Conservation (phyloP, 2,329 filamentous ascomycete species). For the Penicillium occitanis region DNA sequence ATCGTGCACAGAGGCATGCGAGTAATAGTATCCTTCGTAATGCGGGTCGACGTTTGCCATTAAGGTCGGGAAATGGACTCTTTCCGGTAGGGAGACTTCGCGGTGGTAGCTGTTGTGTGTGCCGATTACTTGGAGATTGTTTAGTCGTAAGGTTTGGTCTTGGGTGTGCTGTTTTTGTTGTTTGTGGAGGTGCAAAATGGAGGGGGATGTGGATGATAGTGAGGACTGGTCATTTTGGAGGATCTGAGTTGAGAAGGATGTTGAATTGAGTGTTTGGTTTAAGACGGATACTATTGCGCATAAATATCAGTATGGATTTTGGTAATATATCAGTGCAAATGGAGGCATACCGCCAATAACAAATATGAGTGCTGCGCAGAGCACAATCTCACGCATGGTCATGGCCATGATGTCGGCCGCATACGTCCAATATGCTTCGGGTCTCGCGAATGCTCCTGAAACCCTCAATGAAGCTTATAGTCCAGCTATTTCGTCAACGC, state of each 20-base stretch:
- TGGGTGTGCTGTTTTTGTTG: constrained; percentile 12
- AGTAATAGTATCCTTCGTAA: constrained; percentile 20
- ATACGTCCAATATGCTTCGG: neutral
- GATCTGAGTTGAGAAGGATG: constrained; percentile 1
- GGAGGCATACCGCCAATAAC: constrained; percentile 18
- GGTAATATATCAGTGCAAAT: neutral
- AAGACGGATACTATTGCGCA: constrained; percentile 18
- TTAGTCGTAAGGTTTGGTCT: constrained; percentile 16
- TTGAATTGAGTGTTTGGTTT: constrained; percentile 19
- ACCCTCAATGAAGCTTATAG: neutral
- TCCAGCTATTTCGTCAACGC: neutral
- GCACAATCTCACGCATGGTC: constrained; percentile 21
- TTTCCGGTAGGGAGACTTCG: constrained; percentile 19
- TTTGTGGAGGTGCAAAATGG: constrained; percentile 1
- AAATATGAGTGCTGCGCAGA: constrained; percentile 21
- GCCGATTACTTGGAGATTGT: constrained; percentile 21
- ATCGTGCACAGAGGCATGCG: constrained; percentile 21
- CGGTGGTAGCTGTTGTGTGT: constrained; percentile 22
- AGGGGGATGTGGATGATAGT: neutral
- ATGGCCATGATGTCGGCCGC: constrained; percentile 17
- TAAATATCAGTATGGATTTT: neutral
- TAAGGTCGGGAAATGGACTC: constrained; percentile 14
- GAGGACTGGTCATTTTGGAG: neutral
- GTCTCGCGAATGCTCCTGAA: neutral
- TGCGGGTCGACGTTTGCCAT: constrained; percentile 18